Conservation (phyloP, 1,139 yeast genomes). For the Sugiyamaella grinbergsii region DNA sequence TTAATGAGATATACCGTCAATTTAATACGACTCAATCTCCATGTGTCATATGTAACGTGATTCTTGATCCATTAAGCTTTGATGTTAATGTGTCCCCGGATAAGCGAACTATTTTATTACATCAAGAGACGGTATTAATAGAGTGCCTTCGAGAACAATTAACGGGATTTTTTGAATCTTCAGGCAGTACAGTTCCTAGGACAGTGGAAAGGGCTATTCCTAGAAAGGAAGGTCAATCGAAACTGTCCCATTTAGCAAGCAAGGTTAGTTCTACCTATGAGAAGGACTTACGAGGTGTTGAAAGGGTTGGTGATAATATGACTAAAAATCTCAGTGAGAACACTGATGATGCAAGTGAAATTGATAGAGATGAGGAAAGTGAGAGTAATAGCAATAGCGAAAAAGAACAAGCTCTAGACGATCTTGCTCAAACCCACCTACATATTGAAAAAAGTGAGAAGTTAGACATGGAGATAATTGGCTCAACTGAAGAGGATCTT, state of each 20-base stretch:
- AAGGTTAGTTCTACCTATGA: background rate
- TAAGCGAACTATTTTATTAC: slow-evolving; percentile 70
- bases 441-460: too few relatives aligned
- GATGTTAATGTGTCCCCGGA: slow-evolving; percentile 94
- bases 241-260: background rate
- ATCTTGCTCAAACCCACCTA: too few relatives aligned
- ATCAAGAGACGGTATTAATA: slow-evolving; percentile 60
- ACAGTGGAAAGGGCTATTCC: slow-evolving; percentile 4
- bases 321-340: too few relatives aligned
- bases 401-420: too few relatives aligned
- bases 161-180: slow-evolving; percentile 30
- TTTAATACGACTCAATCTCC: slow-evolving; percentile 79
- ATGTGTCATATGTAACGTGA: slow-evolving; percentile 63
- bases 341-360: too few relatives aligned
- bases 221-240: slow-evolving; percentile 10
- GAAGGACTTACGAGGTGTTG: background rate
- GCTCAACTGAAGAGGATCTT: too few relatives aligned
- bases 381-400: too few relatives aligned
- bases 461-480: too few relatives aligned
- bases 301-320: slow-evolving; percentile 18
- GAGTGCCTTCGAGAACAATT: slow-evolving; percentile 48
- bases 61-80: slow-evolving; percentile 52
- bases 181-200: slow-evolving; percentile 39
- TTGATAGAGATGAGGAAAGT: background rate
- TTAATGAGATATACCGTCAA: slow-evolving; percentile 71